Percentiles rank a stretch among this genome's conserved stretches.
phyloP scores from a whole-genome alignment of 306 rosid genomes.

The Cicer chorassanicum region DNA sequence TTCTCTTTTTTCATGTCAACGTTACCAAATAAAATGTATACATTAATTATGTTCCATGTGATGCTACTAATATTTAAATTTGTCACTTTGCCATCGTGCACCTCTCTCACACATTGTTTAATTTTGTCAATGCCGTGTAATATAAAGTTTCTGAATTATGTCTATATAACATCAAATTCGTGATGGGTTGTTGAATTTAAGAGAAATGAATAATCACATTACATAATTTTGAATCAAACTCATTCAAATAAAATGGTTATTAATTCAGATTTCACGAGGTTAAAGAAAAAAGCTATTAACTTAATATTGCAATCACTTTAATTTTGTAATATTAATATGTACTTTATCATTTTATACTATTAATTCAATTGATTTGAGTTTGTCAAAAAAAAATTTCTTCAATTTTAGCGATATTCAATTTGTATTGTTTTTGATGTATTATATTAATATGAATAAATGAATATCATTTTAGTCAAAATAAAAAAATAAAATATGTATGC shows the following conservation, averaged over 20 bases:
- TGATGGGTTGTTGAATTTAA: constrained; percentile 18
- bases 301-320: too few relatives aligned
- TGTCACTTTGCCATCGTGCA: constrained; percentile 29
- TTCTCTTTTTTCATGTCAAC: too few relatives aligned
- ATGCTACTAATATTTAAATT: constrained; percentile 34
- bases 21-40: neutral
- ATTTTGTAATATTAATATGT: too few relatives aligned
- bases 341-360: too few relatives aligned
- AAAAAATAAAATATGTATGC: too few relatives aligned
- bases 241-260: neutral
- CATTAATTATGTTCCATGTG: constrained; percentile 49
- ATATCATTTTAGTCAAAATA: too few relatives aligned
- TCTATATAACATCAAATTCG: constrained; percentile 31
- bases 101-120: constrained; percentile 12
- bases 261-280: neutral
- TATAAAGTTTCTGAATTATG: constrained; percentile 33
- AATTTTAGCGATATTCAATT: too few relatives aligned
- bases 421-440: too few relatives aligned
- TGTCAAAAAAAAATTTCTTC: too few relatives aligned
- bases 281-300: neutral
- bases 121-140: constrained; percentile 50
- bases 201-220: constrained; percentile 4
- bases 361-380: too few relatives aligned
- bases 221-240: neutral
- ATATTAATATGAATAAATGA: too few relatives aligned